phyloP scores from a whole-genome alignment of 2,329 filamentous ascomycete genomes.

The Aspergillus arachidicola region DNA sequence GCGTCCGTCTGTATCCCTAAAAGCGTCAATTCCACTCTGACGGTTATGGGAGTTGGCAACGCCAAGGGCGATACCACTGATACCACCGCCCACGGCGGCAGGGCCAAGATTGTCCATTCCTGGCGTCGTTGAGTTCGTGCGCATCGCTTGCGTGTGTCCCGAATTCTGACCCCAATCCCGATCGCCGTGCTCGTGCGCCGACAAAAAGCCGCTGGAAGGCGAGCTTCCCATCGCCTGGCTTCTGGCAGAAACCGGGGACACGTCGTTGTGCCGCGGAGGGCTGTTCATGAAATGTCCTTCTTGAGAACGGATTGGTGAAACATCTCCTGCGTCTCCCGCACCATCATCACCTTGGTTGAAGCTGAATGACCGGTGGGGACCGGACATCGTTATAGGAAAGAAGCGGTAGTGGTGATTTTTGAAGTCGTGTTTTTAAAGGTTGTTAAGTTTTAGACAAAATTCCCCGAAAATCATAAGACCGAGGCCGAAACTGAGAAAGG shows the following conservation, averaged over 20 bases:
- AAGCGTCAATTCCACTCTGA: slow-evolving; percentile 66
- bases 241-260: slow-evolving; percentile 13
- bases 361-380: slow-evolving; percentile 25
- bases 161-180: slow-evolving; percentile 16
- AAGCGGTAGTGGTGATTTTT: not conserved
- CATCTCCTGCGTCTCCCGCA: slow-evolving; percentile 1
- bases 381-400: slow-evolving; percentile 18
- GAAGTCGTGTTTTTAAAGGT: not conserved
- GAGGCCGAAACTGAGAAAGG: not conserved
- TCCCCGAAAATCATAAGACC: not conserved
- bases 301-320: slow-evolving; percentile 5
- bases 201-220: slow-evolving; percentile 10
- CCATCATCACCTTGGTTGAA: slow-evolving; percentile 24
- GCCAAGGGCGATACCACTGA: slow-evolving; percentile 67
- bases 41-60: slow-evolving; percentile 67
- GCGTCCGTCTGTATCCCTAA: slow-evolving; percentile 46
- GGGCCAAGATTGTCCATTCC: slow-evolving; percentile 70
- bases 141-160: slow-evolving; percentile 33
- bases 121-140: slow-evolving; percentile 53
- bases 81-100: slow-evolving; percentile 62
- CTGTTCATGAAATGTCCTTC: slow-evolving; percentile 3
- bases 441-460: not conserved
- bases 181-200: slow-evolving; percentile 15
- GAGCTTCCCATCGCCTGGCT: slow-evolving; percentile 8
- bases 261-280: slow-evolving; percentile 14